phyloP scores from a whole-genome alignment of 2,329 filamentous ascomycete species.

The Exophiala bonariae region DNA sequence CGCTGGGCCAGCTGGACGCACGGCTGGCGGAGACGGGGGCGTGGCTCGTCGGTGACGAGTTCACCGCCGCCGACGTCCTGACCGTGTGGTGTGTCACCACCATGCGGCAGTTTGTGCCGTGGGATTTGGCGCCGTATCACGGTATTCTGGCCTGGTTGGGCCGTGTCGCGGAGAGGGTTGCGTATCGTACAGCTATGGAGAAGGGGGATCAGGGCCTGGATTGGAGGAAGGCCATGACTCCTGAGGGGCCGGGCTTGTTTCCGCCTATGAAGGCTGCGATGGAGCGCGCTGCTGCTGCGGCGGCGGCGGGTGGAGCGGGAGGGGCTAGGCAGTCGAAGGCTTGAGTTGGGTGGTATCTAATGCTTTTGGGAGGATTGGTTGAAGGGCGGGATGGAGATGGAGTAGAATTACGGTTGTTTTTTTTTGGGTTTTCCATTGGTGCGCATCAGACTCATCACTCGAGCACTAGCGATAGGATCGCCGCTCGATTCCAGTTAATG shows the following conservation, averaged over 20 bases:
- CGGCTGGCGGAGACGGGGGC: constrained; percentile 44
- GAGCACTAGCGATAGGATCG: too few species aligned
- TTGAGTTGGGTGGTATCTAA: too few species aligned
- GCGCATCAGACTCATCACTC: neutral
- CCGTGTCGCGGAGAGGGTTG: constrained; percentile 46
- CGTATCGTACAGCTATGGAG: constrained; percentile 48
- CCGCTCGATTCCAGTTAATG: too few species aligned
- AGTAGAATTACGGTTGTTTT: neutral
- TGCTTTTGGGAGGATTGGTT: too few species aligned
- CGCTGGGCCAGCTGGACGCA: constrained; percentile 50
- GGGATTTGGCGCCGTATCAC: constrained; percentile 42
- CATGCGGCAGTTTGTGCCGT: constrained; percentile 54
- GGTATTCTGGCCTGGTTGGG: constrained; percentile 50
- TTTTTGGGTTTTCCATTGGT: neutral
- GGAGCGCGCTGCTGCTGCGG: neutral
- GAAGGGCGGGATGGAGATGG: constrained; percentile 3
- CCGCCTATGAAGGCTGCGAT: neutral
- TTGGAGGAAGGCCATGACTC: constrained; percentile 8
- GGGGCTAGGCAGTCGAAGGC: too few species aligned
- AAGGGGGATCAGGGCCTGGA: constrained; percentile 53
- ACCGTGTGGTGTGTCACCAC: constrained; percentile 61
- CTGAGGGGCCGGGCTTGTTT: constrained; percentile 9
- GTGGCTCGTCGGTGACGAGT: constrained; percentile 62
- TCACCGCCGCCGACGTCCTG: constrained; percentile 69
- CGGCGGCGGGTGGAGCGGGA: too few species aligned